Evolutionary conservation across 179 eudicot species (phyloP).

Genomic region (Carnegiea gigantea): DNA sequence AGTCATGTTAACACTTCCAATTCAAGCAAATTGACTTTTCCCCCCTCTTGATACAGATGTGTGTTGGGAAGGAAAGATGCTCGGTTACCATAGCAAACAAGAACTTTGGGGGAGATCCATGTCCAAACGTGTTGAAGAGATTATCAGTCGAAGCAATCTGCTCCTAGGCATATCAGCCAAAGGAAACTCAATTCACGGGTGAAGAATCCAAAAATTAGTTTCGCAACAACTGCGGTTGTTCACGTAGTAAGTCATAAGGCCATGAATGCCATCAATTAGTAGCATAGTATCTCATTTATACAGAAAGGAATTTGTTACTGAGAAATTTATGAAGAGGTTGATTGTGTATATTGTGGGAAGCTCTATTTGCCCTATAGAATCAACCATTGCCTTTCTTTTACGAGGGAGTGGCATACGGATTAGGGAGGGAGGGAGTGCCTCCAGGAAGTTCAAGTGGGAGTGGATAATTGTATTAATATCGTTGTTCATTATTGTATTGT

Average conservation of each 20-base stretch:
- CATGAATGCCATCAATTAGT: neutral
- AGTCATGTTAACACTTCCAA: neutral
- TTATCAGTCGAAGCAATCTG: slow-evolving; percentile 83
- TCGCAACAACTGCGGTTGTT: slow-evolving; percentile 23
- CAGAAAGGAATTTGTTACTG: neutral
- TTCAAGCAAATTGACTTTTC: neutral
- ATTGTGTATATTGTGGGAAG: slow-evolving; percentile 10
- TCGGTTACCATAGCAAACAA: slow-evolving; percentile 60
- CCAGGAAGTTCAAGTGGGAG: neutral
- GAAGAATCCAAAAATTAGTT: slow-evolving; percentile 14
- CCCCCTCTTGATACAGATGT: slow-evolving; percentile 46
- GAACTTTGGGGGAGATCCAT: slow-evolving; percentile 83
- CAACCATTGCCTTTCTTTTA: slow-evolving; percentile 26
- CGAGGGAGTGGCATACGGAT: slow-evolving; percentile 14
- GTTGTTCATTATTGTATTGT: neutral
- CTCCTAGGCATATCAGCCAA: slow-evolving; percentile 23
- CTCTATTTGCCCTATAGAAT: neutral
- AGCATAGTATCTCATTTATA: neutral
- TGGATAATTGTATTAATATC: slow-evolving; percentile 13
- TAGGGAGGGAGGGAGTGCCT: neutral
- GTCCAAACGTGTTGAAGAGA: slow-evolving; percentile 74
- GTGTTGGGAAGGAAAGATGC: slow-evolving; percentile 69
- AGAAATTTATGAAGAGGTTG: neutral
- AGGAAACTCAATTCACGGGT: slow-evolving; percentile 16
- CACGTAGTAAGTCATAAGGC: slow-evolving; percentile 17